A percentile compares a stretch with the other conserved stretches of the same genome.
These are phyloP conservation scores for Dryas drummondii DNA, from an alignment of 306 rosid genomes.

Conservation along the genomic window DNA sequence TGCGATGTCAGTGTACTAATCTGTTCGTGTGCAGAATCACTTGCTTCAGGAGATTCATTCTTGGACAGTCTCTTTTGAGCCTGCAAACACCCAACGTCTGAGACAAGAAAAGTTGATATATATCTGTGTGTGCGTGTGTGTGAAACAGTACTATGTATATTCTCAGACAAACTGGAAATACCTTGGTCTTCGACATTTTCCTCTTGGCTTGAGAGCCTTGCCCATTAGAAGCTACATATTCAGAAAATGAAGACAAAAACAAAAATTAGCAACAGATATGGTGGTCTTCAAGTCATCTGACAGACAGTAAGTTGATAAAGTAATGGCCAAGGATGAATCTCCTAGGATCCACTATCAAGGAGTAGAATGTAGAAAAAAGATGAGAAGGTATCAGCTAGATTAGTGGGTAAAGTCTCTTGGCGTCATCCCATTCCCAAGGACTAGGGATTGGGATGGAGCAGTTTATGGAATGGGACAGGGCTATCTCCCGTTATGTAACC, in stretches of 20 bases:
- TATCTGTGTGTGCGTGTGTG: not conserved
- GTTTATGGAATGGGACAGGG: not conserved
- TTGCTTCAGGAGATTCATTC: slow-evolving; percentile 29
- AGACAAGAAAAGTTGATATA: slow-evolving; percentile 1
- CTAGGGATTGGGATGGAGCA: not conserved
- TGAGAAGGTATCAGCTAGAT: not conserved
- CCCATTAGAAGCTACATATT: slow-evolving; percentile 62
- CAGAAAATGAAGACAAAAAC: slow-evolving; percentile 29
- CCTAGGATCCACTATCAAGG: slow-evolving; percentile 11
- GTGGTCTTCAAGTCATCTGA: slow-evolving; percentile 4
- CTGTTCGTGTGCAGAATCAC: slow-evolving; percentile 43
- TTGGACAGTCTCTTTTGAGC: slow-evolving; percentile 45
- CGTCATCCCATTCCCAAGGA: not conserved
- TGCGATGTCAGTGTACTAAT: slow-evolving; percentile 33
- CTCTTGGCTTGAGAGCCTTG: slow-evolving; percentile 80
- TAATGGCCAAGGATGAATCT: slow-evolving; percentile 8
- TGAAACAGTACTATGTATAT: not conserved
- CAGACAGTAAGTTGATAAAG: slow-evolving; percentile 14
- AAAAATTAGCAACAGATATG: slow-evolving; percentile 30
- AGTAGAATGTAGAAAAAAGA: not conserved
- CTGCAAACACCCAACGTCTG: slow-evolving; percentile 35
- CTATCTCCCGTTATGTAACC: not conserved
- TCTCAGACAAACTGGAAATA: slow-evolving; percentile 30
- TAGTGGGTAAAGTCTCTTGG: not conserved
- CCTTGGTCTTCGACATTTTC: slow-evolving; percentile 65